A percentile compares a stretch with the other conserved stretches of the same genome.
phyloP scores from a whole-genome alignment of 352 stramenopile species.

The Globisporangium radiosum region DNA sequence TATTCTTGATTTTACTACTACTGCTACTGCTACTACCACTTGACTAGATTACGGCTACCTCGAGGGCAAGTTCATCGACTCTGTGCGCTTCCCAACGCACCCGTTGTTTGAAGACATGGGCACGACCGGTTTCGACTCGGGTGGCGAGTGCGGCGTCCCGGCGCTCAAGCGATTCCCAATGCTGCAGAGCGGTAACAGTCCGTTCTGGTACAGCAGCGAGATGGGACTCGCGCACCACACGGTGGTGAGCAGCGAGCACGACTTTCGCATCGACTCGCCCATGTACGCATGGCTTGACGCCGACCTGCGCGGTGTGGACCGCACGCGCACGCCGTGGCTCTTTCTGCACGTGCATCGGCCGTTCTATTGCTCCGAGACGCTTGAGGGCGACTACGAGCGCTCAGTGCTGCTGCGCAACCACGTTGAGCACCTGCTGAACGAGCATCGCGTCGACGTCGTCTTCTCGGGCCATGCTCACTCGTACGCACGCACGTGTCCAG shows the following conservation, averaged over 20 bases:
- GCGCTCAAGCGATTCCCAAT: constrained; percentile 70
- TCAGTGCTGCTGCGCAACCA: constrained; percentile 34
- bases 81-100: constrained; percentile 21
- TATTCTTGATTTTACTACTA: no score
- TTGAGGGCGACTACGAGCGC: constrained; percentile 28
- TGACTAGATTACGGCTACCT: constrained; percentile 31
- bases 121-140: constrained; percentile 40
- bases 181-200: constrained; percentile 43
- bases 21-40: not conserved
- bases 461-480: constrained; percentile 56
- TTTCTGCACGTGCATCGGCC: constrained; percentile 56
- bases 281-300: constrained; percentile 46
- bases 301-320: constrained; percentile 44
- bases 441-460: constrained; percentile 51
- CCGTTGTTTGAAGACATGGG: constrained; percentile 25
- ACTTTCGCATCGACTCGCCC: constrained; percentile 33
- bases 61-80: constrained; percentile 25
- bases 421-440: constrained; percentile 36
- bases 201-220: constrained; percentile 63
- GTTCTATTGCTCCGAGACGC: constrained; percentile 49
- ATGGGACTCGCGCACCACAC: constrained; percentile 44
- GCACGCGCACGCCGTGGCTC: constrained; percentile 48
- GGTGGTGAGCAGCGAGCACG: constrained; percentile 48
- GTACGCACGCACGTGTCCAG: constrained; percentile 55
- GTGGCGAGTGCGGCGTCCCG: constrained; percentile 85